A percentile compares a stretch with the other conserved stretches of the same genome.
phyloP scores from a whole-genome alignment of 306 rosid species.

The Gastrolobium villosum region DNA sequence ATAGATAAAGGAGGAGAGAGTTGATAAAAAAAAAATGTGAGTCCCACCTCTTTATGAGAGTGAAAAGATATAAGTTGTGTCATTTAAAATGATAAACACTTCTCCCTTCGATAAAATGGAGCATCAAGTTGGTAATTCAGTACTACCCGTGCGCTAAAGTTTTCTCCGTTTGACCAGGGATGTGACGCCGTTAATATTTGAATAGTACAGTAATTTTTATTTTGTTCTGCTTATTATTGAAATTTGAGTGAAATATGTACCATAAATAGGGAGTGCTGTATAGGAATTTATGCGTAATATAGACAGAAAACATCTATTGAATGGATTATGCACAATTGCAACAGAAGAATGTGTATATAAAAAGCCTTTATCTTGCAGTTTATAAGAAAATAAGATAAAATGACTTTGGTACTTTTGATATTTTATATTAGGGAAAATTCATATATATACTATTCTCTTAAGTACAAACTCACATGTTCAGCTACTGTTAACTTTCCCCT shows the following conservation, averaged over 20 bases:
- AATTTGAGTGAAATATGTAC: not conserved
- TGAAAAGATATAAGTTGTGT: too few species aligned
- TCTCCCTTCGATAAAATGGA: too few species aligned
- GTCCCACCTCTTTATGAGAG: too few species aligned
- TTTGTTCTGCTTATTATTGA: not conserved
- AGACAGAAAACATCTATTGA: not conserved
- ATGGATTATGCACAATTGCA: not conserved
- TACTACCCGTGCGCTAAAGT: too few species aligned
- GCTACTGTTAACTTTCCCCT: not conserved
- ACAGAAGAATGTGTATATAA: not conserved
- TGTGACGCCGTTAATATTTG: too few species aligned
- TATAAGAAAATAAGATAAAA: not conserved
- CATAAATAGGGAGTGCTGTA: not conserved
- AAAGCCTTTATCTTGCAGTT: not conserved
- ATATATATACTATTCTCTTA: not conserved
- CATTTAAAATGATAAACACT: too few species aligned
- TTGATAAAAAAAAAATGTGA: too few species aligned
- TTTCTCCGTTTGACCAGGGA: too few species aligned
- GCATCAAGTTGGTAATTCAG: too few species aligned
- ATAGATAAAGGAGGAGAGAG: too few species aligned
- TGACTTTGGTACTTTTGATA: not conserved
- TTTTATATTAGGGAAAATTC: not conserved
- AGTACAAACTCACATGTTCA: conserved; percentile 25
- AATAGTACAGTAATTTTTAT: not conserved
- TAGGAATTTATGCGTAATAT: not conserved